Conservation (phyloP, 2,329 filamentous ascomycete genomes). For the Aureobasidium mangrovei region DNA sequence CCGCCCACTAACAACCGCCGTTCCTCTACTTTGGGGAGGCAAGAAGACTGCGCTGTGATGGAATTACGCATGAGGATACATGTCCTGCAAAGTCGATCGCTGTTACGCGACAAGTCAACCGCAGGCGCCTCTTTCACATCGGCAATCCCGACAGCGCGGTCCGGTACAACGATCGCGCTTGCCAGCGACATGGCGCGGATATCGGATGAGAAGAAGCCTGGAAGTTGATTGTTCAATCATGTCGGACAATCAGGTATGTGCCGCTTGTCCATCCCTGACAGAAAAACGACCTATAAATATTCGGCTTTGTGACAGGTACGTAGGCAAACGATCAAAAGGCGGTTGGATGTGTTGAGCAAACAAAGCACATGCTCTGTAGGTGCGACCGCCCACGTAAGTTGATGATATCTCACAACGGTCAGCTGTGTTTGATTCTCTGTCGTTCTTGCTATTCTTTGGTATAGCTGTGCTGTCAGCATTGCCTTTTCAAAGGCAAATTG, state of each 20-base stretch:
- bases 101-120: neutral
- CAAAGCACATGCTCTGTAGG: neutral
- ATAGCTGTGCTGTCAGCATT: constrained; percentile 1
- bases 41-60: neutral
- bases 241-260: neutral
- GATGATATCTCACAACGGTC: constrained; percentile 1
- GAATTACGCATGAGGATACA: neutral
- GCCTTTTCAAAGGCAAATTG: neutral
- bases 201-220: neutral
- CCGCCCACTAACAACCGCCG: neutral
- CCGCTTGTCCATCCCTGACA: neutral
- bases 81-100: neutral
- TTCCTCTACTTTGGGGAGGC: neutral
- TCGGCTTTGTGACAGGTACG: constrained; percentile 1
- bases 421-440: neutral
- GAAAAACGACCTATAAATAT: constrained; percentile 3
- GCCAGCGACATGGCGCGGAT: neutral
- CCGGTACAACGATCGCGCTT: neutral
- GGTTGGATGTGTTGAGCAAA: neutral
- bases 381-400: constrained; percentile 10
- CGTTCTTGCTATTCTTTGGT: neutral
- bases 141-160: neutral
- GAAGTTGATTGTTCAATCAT: neutral
- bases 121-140: neutral
- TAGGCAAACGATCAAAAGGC: neutral